phyloP scores from a whole-genome alignment of 768 basidiomycete species.

The Boletellus emodensis region DNA sequence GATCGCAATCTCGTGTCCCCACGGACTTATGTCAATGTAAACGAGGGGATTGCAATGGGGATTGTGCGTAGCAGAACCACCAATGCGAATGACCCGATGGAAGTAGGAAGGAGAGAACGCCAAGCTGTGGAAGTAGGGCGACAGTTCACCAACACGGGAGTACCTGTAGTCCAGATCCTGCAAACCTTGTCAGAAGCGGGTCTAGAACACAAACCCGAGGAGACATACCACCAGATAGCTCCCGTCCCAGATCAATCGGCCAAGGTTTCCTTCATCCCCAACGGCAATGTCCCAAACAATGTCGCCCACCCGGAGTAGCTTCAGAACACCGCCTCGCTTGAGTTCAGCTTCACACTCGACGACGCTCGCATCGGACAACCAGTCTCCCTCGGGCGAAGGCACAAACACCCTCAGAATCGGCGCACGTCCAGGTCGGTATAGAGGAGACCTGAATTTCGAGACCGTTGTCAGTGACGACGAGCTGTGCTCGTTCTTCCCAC shows the following conservation, averaged over 20 bases:
- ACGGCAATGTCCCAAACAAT: slow-evolving; percentile 86
- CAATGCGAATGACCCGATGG: slow-evolving; percentile 74
- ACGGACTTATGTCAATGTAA: slow-evolving; percentile 71
- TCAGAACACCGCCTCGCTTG: slow-evolving; percentile 46
- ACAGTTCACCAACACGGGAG: slow-evolving; percentile 69
- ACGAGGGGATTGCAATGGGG: slow-evolving; percentile 56
- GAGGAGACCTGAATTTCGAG: slow-evolving; percentile 58
- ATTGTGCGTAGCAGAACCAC: slow-evolving; percentile 31
- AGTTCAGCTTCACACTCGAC: slow-evolving; percentile 81
- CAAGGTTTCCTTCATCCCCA: slow-evolving; percentile 80
- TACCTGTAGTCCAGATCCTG: slow-evolving; percentile 87
- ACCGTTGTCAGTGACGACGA: slow-evolving; percentile 9
- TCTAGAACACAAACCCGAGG: not conserved
- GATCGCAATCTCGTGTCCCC: slow-evolving; percentile 71
- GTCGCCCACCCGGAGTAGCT: slow-evolving; percentile 68
- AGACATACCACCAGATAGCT: slow-evolving; percentile 74
- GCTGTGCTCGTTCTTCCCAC: slow-evolving; percentile 27
- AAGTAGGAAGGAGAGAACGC: slow-evolving; percentile 88
- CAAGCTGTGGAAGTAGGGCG: slow-evolving; percentile 73
- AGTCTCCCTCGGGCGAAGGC: slow-evolving; percentile 81
- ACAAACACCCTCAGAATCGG: slow-evolving; percentile 79
- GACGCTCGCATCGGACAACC: slow-evolving; percentile 79
- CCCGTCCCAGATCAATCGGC: slow-evolving; percentile 87
- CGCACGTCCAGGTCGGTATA: slow-evolving; percentile 68
- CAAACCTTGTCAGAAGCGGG: not conserved